Conservation (phyloP, 129 eudicot genomes). For the Flaveria trinervia region DNA sequence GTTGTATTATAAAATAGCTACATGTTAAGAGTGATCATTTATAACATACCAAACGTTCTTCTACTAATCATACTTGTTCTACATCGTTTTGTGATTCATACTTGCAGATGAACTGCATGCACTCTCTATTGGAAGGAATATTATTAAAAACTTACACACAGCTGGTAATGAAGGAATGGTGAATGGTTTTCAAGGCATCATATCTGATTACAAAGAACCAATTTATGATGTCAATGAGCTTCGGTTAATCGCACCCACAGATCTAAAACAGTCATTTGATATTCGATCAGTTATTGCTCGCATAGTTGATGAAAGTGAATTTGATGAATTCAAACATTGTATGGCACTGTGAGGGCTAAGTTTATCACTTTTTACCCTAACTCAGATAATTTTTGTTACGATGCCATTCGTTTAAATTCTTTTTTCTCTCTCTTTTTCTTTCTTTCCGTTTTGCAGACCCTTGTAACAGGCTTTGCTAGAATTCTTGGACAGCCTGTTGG, state of each 20-base stretch:
- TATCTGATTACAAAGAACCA: slow-evolving; percentile 71
- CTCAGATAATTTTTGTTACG: not conserved
- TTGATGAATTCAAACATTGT: slow-evolving; percentile 99
- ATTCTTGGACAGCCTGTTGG: slow-evolving; percentile 92
- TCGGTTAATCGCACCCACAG: slow-evolving; percentile 81
- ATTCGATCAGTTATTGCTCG: slow-evolving; percentile 88
- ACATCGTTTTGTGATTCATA: slow-evolving; percentile 14
- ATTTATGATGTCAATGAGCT: slow-evolving; percentile 78
- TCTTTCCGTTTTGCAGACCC: slow-evolving; percentile 58
- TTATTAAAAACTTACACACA: slow-evolving; percentile 83
- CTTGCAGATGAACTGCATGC: slow-evolving; percentile 91
- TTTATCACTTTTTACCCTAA: slow-evolving; percentile 34
- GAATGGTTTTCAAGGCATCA: slow-evolving; percentile 27
- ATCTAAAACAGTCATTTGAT: slow-evolving; percentile 89
- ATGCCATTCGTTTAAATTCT: not conserved
- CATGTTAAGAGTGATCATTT: slow-evolving; percentile 5
- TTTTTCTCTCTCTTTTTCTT: too few relatives aligned
- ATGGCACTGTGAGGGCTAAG: slow-evolving; percentile 95
- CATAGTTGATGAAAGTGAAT: slow-evolving; percentile 91
- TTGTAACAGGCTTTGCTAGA: slow-evolving; percentile 94
- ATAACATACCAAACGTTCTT: not conserved
- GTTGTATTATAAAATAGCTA: not conserved
- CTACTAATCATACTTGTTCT: not conserved
- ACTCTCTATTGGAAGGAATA: slow-evolving; percentile 86
- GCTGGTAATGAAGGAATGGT: slow-evolving; percentile 55